Conservation (phyloP, 2,329 filamentous ascomycete genomes). For the Fusarium marasasianum region DNA sequence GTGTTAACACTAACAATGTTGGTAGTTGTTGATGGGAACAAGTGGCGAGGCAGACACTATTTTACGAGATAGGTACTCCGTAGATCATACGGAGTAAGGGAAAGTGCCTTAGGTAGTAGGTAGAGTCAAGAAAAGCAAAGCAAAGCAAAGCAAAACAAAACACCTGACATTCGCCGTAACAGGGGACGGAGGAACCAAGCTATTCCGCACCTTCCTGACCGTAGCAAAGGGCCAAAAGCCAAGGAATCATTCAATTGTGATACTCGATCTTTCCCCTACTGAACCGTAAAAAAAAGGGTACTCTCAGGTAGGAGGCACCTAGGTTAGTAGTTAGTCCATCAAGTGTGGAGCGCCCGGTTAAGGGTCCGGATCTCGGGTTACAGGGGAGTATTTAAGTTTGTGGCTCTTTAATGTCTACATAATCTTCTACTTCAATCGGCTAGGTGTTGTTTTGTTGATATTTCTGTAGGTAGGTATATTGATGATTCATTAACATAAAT, state of each 20-base stretch:
- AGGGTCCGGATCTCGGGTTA: constrained; percentile 15
- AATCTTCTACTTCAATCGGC: background rate
- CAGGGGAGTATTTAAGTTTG: background rate
- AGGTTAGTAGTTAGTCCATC: background rate
- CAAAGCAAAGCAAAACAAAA: background rate
- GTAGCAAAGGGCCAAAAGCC: constrained; percentile 22
- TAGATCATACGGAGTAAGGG: background rate
- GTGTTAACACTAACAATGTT: constrained; percentile 16
- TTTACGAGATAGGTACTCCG: background rate
- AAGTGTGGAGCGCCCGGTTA: constrained; percentile 19
- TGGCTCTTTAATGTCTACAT: background rate
- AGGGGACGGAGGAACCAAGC: constrained; percentile 8
- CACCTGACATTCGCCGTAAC: background rate
- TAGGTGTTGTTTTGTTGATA: background rate
- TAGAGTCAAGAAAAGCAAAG: background rate
- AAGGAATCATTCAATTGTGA: constrained; percentile 33
- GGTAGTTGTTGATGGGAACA: constrained; percentile 10
- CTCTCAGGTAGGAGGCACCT: background rate
- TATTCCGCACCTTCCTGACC: constrained; percentile 18
- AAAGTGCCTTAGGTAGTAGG: background rate
- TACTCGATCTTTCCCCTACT: constrained; percentile 26
- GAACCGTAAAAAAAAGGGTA: constrained; percentile 6
- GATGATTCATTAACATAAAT: background rate
- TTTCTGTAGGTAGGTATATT: background rate
- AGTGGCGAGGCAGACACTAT: constrained; percentile 2